phyloP scores from a whole-genome alignment of 1,284 basidiomycete genomes.

The Ustilago hordei region DNA sequence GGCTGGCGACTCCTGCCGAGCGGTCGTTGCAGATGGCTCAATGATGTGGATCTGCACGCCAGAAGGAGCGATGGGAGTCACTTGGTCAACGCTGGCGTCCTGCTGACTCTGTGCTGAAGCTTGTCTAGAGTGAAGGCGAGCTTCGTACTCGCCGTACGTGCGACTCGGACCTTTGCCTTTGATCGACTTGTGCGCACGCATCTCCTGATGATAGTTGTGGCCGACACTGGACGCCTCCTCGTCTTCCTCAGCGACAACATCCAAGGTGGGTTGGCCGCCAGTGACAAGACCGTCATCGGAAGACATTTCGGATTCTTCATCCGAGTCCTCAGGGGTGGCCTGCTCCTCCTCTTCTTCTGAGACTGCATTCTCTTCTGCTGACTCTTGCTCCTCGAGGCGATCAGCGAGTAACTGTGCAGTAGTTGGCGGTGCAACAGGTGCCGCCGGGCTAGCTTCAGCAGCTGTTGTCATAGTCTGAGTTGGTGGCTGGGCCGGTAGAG shows the following conservation, averaged over 20 bases:
- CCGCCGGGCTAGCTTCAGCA: not conserved
- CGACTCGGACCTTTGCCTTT: constrained; percentile 39
- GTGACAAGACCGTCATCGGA: constrained; percentile 41
- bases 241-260: constrained; percentile 59
- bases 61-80: constrained; percentile 13
- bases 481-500: not conserved
- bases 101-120: constrained; percentile 28
- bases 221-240: constrained; percentile 54
- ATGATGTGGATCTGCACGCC: constrained; percentile 29
- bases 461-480: not conserved
- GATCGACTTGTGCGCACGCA: constrained; percentile 36
- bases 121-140: constrained; percentile 34
- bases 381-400: constrained; percentile 37
- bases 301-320: constrained; percentile 27
- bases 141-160: constrained; percentile 36
- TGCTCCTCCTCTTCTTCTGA: constrained; percentile 19
- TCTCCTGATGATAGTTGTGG: constrained; percentile 48
- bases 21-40: constrained; percentile 7
- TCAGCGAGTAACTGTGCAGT: constrained; percentile 39
- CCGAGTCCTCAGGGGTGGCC: constrained; percentile 19
- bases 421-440: constrained; percentile 16
- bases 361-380: constrained; percentile 15
- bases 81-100: constrained; percentile 1
- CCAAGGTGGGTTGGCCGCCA: constrained; percentile 40
- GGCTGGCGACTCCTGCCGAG: not conserved